Percentiles rank a stretch among this genome's conserved stretches.
phyloP scores from a whole-genome alignment of 176 grass and related monocot genomes.

The Oryza meridionalis region DNA sequence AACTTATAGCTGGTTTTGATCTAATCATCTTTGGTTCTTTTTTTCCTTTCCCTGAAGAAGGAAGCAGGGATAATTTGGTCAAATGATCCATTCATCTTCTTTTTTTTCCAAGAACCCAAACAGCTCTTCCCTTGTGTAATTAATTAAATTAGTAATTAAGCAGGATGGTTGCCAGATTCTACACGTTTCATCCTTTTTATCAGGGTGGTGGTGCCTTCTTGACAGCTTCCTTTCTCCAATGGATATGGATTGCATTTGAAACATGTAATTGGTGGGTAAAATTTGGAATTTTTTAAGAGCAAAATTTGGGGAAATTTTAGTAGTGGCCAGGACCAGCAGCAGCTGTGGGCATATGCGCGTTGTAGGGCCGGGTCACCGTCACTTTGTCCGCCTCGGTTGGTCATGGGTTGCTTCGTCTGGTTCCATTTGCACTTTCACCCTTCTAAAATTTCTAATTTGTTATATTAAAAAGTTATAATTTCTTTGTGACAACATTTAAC shows the following conservation, averaged over 20 bases:
- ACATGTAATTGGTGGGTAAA: conserved; percentile 46
- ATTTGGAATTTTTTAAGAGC: neutral
- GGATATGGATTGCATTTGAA: conserved; percentile 37
- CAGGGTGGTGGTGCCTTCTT: conserved; percentile 24
- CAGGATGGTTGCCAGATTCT: neutral
- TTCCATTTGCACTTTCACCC: neutral
- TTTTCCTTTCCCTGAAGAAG: neutral
- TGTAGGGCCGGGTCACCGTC: conserved; percentile 22
- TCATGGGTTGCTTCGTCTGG: neutral
- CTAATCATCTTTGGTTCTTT: neutral
- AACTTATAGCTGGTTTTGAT: neutral
- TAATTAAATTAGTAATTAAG: neutral
- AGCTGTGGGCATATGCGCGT: neutral
- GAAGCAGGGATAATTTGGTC: neutral
- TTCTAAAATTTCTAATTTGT: neutral
- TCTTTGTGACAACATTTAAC: no score
- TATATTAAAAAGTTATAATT: no score
- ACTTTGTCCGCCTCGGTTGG: neutral
- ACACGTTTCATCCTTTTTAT: conserved; percentile 15
- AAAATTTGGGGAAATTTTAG: neutral
- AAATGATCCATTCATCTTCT: neutral
- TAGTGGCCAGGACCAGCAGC: conserved; percentile 11
- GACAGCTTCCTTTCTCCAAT: conserved; percentile 11
- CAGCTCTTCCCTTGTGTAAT: neutral
- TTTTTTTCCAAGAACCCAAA: neutral